Evolutionary conservation across 208 protist species (phyloP), one percentile per base, ranked within the genome.

Genomic region (Acanthamoeba culbertsoni): DNA sequence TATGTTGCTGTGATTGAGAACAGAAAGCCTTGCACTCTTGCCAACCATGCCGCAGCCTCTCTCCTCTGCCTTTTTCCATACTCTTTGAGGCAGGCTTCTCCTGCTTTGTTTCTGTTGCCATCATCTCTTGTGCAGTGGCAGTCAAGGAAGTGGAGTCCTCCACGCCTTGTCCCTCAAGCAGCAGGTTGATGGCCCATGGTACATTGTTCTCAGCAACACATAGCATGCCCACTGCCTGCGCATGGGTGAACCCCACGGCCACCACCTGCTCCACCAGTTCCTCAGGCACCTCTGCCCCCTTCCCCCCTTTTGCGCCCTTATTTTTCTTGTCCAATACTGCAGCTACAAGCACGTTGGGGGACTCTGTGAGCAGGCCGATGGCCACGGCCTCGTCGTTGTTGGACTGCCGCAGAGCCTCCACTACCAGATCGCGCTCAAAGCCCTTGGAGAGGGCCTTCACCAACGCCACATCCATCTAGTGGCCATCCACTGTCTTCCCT

Each of bases 361-460:
- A 57, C 40, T 68, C 53, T 23, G 86, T 75, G 33, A 92, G 59
- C 26, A 92, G 86, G 37, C 26, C 75, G 59, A 92, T 92, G 2
- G 59, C n/a, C 14, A 42, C 86, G 4, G 42, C 55, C 59, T 77
- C 59, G 86, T 92, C 86, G 62, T 92, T 92, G 86, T 92, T 59
- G 28, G 86, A 35, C 45, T 92, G 86, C 23, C 62, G 33, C 12
- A 92, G 62, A 16, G 86, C 86, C 86, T 92, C 86, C n/a, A 43
- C 43, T 33, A 45, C 86, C 33, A 92, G 40, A 1, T 48, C 16
- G 16, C 46, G 42, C 7, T 90, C 14, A 28, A 92, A 92, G 46
- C 86, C 86, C 86, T 77, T 92, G 59, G 20, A 55, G 37, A 77
- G 37, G n/a, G 55, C 53, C 82, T 77, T 33, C 40, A 92, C n/a